Conservation (phyloP, 352 stramenopile genomes). For the Phytophthora citrophthora region DNA sequence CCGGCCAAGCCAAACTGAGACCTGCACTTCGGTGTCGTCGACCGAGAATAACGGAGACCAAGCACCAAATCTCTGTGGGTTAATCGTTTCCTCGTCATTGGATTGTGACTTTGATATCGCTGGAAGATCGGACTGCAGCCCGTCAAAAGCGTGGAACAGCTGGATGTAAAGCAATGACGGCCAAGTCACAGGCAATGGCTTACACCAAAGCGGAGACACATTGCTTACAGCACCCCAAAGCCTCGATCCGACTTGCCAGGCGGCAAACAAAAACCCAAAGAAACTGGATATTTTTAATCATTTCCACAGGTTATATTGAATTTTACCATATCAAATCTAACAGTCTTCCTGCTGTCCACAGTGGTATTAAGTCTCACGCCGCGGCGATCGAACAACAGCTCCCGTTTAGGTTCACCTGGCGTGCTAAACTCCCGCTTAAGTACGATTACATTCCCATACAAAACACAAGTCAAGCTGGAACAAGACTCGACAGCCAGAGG, state of each 20-base stretch:
- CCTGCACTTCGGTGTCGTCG: neutral
- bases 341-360: neutral
- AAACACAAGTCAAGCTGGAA: conserved; percentile 25
- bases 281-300: conserved; percentile 32
- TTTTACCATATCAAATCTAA: neutral
- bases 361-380: conserved; percentile 6
- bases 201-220: too few relatives aligned
- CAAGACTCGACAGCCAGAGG: conserved; percentile 31
- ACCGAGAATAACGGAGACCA: conserved; percentile 3
- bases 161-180: conserved; percentile 14
- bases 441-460: conserved; percentile 23
- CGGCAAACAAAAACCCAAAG: neutral
- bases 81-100: conserved; percentile 11
- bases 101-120: conserved; percentile 19
- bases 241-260: neutral
- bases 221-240: neutral
- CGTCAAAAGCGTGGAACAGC: conserved; percentile 28
- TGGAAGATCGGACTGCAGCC: conserved; percentile 19
- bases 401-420: conserved; percentile 26
- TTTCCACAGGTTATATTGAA: conserved; percentile 8
- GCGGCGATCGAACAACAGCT: conserved; percentile 32
- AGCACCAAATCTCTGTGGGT: conserved; percentile 5
- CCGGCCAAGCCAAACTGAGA: neutral
- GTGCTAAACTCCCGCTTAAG: conserved; percentile 25
- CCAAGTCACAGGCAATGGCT: conserved; percentile 8